Evolutionary conservation across 331 rosid species (phyloP), one percentile per base, ranked within the genome.

Genomic region (Quercus phellos): DNA sequence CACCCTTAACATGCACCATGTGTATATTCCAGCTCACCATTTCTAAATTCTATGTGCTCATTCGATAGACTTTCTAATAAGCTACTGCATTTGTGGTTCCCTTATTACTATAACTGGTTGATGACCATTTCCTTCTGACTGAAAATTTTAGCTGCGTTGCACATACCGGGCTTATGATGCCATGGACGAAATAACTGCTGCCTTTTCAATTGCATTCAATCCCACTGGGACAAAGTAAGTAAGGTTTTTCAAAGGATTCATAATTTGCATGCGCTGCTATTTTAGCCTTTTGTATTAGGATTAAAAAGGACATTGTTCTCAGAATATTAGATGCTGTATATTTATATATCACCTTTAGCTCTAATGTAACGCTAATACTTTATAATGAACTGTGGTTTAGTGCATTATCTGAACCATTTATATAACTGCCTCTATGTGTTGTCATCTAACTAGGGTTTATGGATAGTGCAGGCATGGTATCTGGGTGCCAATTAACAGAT

Each of bases 81-180:
- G 56, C 55, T 68, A 30, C 24, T 69, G 70, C 30, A 13, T 35
- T 32, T 77, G 50, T 74, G 35, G 68, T 82, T 77, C 70, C 22
- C 53, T 24, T 43, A 38, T 42, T 72, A 68, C 27, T 77, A 74
- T 78, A 38, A 35, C 21, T 55, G 70, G 46, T 77, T 79, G 68
- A 53, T 82, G 77, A 82, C 18, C 35, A 6, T 69, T 61, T 67
- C 51, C 51, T 51, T 55, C 16, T 56, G 75, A 69, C 51, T 80
- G 81, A 38, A 84, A 77, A 79, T 82, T 87, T 87, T 88, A 94
- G 99, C 81, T 92, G 56, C 99, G 99, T 6, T 92, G 99, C 76
- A 92, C 99, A 8, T 94, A 92, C 78, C 91, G 98, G 58, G 99
- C 99, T 61, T 94, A 92, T 83, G 99, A 94, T 85, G 93, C 92